These are phyloP conservation scores for Penicillium nordicum DNA, from an alignment of 2,329 filamentous ascomycete species.

Conservation along the genomic window DNA sequence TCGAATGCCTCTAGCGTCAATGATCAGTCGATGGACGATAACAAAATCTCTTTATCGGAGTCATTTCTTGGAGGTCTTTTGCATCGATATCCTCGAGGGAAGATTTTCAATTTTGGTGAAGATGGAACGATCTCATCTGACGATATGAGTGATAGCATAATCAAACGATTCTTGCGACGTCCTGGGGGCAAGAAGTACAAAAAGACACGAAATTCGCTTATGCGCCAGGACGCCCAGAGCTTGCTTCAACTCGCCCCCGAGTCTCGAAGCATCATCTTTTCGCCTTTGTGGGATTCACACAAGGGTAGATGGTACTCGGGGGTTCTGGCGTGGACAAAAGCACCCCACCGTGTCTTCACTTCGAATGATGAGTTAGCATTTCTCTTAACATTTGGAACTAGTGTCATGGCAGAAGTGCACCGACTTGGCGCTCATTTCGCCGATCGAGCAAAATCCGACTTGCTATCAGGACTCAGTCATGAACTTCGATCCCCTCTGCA, in stretches of 20 bases:
- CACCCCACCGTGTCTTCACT: constrained; percentile 16
- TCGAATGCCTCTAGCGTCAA: constrained; percentile 26
- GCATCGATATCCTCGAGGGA: constrained; percentile 46
- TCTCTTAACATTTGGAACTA: constrained; percentile 25
- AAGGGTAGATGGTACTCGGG: constrained; percentile 26
- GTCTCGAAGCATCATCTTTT: constrained; percentile 24
- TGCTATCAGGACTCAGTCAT: constrained; percentile 31
- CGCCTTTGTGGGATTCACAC: constrained; percentile 30
- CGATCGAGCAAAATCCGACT: constrained; percentile 29
- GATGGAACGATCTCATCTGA: constrained; percentile 35
- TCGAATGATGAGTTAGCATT: constrained; percentile 23
- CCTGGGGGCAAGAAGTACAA: constrained; percentile 8
- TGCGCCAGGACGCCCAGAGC: constrained; percentile 12
- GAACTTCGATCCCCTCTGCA: constrained; percentile 34
- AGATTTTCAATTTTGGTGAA: constrained; percentile 47
- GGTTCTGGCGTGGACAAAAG: constrained; percentile 22
- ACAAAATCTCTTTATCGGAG: constrained; percentile 35
- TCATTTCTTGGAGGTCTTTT: constrained; percentile 43
- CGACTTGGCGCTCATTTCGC: constrained; percentile 22
- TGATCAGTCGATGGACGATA: constrained; percentile 9
- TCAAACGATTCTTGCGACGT: constrained; percentile 5
- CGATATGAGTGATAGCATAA: constrained; percentile 10
- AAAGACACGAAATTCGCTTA: constrained; percentile 4
- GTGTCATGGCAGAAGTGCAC: constrained; percentile 27
- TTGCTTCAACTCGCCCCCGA: constrained; percentile 13